These are phyloP conservation scores for Ustanciosporium gigantosporum DNA, from an alignment of 1,284 basidiomycete species.

Conservation along the genomic window DNA sequence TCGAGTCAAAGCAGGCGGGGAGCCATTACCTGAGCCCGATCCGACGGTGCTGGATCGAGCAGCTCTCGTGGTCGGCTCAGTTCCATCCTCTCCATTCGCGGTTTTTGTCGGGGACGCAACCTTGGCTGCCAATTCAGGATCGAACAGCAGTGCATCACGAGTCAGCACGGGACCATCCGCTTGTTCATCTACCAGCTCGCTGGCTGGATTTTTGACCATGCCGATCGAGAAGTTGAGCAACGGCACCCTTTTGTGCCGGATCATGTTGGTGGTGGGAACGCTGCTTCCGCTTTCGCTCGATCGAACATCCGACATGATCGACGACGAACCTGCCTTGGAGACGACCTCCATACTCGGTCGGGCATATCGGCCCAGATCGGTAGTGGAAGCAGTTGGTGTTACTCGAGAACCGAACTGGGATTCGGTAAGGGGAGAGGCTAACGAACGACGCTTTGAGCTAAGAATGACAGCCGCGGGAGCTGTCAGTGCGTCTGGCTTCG, in stretches of 20 bases:
- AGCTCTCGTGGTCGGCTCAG: neutral
- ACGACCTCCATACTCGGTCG: neutral
- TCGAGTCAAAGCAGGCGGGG: conserved; percentile 4
- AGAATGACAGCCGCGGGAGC: neutral
- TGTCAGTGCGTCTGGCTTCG: neutral
- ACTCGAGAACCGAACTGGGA: neutral
- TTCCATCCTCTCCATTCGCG: neutral
- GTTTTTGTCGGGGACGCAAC: conserved; percentile 4
- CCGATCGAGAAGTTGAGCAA: conserved; percentile 30
- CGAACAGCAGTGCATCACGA: conserved; percentile 33
- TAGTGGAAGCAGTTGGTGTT: neutral
- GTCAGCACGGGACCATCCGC: conserved; percentile 15
- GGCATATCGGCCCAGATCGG: neutral
- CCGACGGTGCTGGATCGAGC: neutral
- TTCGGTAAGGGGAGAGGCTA: neutral
- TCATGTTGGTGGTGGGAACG: conserved; percentile 1
- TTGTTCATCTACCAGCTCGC: conserved; percentile 9
- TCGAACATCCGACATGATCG: conserved; percentile 8
- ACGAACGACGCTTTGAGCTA: neutral
- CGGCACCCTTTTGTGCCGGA: conserved; percentile 24
- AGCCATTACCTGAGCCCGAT: conserved; percentile 3
- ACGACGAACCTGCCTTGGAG: neutral
- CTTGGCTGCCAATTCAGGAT: conserved; percentile 23
- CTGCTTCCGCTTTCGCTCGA: neutral
- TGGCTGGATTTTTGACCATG: conserved; percentile 8